Percentiles rank a stretch among this genome's conserved stretches.
phyloP scores from a whole-genome alignment of 306 rosid genomes.

The Vicia sativa region DNA sequence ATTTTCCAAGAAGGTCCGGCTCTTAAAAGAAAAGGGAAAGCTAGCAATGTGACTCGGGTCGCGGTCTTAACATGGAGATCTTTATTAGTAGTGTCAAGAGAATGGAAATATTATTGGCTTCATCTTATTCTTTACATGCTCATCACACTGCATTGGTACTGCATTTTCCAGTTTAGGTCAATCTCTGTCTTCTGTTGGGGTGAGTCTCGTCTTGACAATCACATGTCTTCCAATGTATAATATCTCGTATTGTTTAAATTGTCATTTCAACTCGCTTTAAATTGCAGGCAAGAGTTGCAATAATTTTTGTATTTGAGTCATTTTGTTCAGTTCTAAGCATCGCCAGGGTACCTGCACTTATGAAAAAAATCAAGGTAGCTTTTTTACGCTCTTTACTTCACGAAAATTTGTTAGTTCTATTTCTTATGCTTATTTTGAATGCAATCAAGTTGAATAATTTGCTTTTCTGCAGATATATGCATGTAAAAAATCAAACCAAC shows the following conservation, averaged over 20 bases:
- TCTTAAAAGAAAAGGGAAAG: conserved; percentile 95
- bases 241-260: too few species aligned
- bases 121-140: conserved; percentile 93
- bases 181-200: conserved; percentile 93
- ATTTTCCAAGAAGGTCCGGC: conserved; percentile 82
- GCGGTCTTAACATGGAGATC: conserved; percentile 99
- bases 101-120: conserved; percentile 98
- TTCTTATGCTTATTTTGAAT: too few species aligned
- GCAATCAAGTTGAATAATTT: conserved; percentile 38
- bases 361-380: conserved; percentile 84
- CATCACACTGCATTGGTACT: conserved; percentile 83
- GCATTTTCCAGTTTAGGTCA: conserved; percentile 93
- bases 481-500: conserved; percentile 86
- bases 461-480: conserved; percentile 67
- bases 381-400: background rate
- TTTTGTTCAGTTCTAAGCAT: conserved; percentile 89
- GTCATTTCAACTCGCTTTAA: conserved; percentile 18
- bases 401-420: too few species aligned
- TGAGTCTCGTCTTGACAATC: conserved; percentile 46
- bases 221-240: background rate
- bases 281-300: conserved; percentile 95
- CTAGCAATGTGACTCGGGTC: conserved; percentile 67
- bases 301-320: conserved; percentile 82
- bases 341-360: conserved; percentile 85
- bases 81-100: conserved; percentile 92